Evolutionary conservation across 176 grass and related monocot genomes (phyloP).

Genomic region (Phoenix roebelenii): DNA sequence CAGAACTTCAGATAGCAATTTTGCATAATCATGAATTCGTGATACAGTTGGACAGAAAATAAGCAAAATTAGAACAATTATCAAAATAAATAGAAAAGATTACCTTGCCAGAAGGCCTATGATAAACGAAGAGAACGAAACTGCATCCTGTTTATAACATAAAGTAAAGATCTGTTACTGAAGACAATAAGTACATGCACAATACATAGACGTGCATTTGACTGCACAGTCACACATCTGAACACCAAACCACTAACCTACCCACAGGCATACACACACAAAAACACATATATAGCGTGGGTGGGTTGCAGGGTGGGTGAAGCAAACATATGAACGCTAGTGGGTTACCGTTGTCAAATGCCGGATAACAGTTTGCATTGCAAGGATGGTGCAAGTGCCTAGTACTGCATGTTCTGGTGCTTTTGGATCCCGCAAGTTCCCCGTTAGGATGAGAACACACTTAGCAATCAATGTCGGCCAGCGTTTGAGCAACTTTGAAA

Average conservation of each 20-base stretch:
- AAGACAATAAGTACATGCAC: too few species aligned
- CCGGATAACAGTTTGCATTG: constrained; percentile 58
- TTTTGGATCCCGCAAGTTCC: constrained; percentile 56
- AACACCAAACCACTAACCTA: too few species aligned
- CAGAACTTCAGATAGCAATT: not conserved
- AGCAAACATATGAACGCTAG: constrained; percentile 2
- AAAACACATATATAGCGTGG: too few species aligned
- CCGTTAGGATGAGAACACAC: constrained; percentile 53
- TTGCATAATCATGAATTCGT: not conserved
- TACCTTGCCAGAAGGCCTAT: constrained; percentile 90
- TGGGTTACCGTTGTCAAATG: constrained; percentile 62
- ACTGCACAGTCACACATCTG: too few species aligned
- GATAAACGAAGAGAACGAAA: constrained; percentile 74
- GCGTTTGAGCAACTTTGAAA: constrained; percentile 72
- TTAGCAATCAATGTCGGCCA: constrained; percentile 76
- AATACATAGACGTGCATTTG: too few species aligned
- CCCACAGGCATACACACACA: too few species aligned
- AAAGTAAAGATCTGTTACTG: constrained; percentile 1
- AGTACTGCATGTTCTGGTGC: constrained; percentile 74
- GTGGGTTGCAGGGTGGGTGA: not conserved
- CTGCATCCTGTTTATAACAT: constrained; percentile 48
- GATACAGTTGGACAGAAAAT: not conserved
- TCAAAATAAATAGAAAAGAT: too few species aligned
- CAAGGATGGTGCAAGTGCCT: constrained; percentile 71
- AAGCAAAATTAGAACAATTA: too few species aligned